Base-by-base conservation (phyloP, 2,329 filamentous ascomycete species). In the Curvularia spicifera region DNA sequence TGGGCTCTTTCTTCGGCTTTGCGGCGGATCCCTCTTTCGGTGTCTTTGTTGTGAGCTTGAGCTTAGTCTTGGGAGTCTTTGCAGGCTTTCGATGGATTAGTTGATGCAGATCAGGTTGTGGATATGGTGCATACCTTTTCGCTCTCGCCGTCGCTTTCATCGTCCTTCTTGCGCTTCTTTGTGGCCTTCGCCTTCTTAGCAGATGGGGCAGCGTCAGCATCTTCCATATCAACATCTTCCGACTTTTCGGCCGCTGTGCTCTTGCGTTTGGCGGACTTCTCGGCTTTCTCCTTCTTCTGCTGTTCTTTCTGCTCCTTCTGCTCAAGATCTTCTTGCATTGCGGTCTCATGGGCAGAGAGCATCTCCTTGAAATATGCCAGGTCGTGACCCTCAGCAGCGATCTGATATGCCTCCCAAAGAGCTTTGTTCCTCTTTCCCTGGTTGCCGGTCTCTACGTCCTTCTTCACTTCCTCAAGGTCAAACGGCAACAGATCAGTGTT, bases 361-460 rank as follows among this genome's bases (percentile, higher is more conserved):
- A 97, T 82, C 12, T 87, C 84, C 81, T 97, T 97, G 84, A 93
- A 98, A 78, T 91, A 86, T 4, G 89, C 82, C 33, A 99, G 81
- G 54, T 90, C 85, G 69, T 97, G 86, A 52, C 88, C 84, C 74
- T 97, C 88, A 13, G 89, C 84, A 10, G 93, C 94, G 58, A 97
- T 85, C 61, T 87, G 79, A 79, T 93, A 96, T 1, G 95, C 95
- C 43, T 86, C 84, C 73, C 90, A 84, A 5, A 99, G 82, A 58
- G 87, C 84, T 80, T 96, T 96, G 72, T 87, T 86, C 82, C 90
- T 89, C 83, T 97, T 97, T 80, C 89, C 87, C 81, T 96, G 96
- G 52, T 88, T 89, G 51, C 90, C 81, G 24, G 88, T 82, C 52
- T 85, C 84, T 60, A 93, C 89, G 31, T 89, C 88, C 59, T 88